phyloP scores from a whole-genome alignment of 345 rosid genomes.

The Physaria fendleri region DNA sequence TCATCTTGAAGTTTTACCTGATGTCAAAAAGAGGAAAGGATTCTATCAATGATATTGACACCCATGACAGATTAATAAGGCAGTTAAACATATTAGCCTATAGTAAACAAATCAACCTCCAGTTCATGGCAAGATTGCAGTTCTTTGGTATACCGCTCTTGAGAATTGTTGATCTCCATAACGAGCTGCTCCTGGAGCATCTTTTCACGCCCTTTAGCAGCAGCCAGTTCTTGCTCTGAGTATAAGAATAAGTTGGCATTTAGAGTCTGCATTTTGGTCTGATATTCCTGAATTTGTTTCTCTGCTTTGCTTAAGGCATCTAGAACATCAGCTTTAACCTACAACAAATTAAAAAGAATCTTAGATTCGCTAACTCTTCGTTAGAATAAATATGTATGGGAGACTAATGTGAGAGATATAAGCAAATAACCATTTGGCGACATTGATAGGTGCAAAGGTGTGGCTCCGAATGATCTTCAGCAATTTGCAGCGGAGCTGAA shows the following conservation, averaged over 20 bases:
- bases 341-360: not conserved
- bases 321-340: slow-evolving; percentile 88
- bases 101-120: slow-evolving; percentile 42
- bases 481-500: slow-evolving; percentile 25
- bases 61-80: not conserved
- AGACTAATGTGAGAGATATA: not conserved
- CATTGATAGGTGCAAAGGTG: slow-evolving; percentile 94
- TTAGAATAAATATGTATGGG: not conserved
- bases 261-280: slow-evolving; percentile 46
- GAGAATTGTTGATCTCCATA: slow-evolving; percentile 59
- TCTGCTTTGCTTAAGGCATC: slow-evolving; percentile 82
- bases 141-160: slow-evolving; percentile 54
- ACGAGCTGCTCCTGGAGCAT: slow-evolving; percentile 66
- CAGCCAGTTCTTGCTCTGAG: slow-evolving; percentile 85
- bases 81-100: not conserved
- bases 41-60: not conserved
- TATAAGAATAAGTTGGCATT: slow-evolving; percentile 48
- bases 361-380: not conserved
- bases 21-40: not conserved
- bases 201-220: slow-evolving; percentile 77
- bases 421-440: slow-evolving; percentile 68
- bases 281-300: slow-evolving; percentile 58
- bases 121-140: slow-evolving; percentile 53
- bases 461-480: slow-evolving; percentile 53
- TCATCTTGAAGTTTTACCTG: slow-evolving; percentile 70